phyloP scores from a whole-genome alignment of 129 eudicot species.

The Chrysanthemum seticuspe region DNA sequence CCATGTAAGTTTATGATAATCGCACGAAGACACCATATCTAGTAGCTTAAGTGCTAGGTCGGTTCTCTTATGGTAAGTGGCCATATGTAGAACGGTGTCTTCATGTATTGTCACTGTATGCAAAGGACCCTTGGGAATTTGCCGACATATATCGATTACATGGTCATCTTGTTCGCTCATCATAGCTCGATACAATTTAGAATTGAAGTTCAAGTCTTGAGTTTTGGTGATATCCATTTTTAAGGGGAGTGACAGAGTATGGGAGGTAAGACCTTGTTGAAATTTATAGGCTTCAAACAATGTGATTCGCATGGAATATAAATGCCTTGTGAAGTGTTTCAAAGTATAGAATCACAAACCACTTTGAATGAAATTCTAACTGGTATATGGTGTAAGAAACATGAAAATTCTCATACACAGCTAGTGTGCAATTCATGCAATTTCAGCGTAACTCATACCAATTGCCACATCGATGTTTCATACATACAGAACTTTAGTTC shows the following conservation, averaged over 20 bases:
- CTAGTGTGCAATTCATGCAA: no score
- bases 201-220: conserved; percentile 5
- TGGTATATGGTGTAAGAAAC: background rate
- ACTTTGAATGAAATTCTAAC: background rate
- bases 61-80: conserved; percentile 25
- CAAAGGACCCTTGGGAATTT: conserved; percentile 30
- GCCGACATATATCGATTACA: conserved; percentile 25
- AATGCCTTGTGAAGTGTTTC: background rate
- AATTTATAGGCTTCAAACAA: background rate
- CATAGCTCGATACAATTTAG: conserved; percentile 18
- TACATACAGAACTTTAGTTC: no score
- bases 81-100: conserved; percentile 44
- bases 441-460: no score
- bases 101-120: conserved; percentile 24
- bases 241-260: background rate
- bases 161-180: conserved; percentile 2
- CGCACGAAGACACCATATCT: background rate
- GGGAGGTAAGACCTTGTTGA: background rate
- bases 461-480: no score
- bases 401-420: no score
- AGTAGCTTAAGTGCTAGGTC: conserved; percentile 25
- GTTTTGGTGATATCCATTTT: conserved; percentile 22
- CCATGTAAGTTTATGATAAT: background rate
- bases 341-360: background rate
- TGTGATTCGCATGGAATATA: background rate